A percentile compares a stretch with the other conserved stretches of the same genome.
Conservation (phyloP, 192 early-diverging fungal genomes). For the Phlyctochytrium bullatum region DNA sequence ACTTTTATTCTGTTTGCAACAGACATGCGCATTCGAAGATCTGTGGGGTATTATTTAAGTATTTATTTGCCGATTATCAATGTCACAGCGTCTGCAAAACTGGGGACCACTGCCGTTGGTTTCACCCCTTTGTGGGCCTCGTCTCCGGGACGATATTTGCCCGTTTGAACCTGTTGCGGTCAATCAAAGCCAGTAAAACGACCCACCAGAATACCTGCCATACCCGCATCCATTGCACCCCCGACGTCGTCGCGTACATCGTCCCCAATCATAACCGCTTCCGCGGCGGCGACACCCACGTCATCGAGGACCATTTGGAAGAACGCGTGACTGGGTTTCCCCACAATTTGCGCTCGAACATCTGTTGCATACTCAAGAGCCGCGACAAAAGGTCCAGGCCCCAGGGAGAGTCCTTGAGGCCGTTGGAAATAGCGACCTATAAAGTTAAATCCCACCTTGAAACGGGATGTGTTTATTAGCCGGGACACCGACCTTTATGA, state of each 20-base stretch:
- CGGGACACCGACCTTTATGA: slow-evolving; percentile 55
- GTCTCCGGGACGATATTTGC: slow-evolving; percentile 78
- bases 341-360: slow-evolving; percentile 65
- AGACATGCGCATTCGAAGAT: slow-evolving; percentile 79
- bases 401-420: slow-evolving; percentile 63
- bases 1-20: not conserved
- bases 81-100: slow-evolving; percentile 68
- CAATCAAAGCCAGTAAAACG: no score
- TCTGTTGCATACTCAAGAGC: slow-evolving; percentile 79
- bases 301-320: slow-evolving; percentile 74
- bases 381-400: slow-evolving; percentile 87
- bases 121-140: slow-evolving; percentile 49
- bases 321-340: slow-evolving; percentile 77
- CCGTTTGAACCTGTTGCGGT: slow-evolving; percentile 79
- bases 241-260: slow-evolving; percentile 81
- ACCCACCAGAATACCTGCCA: slow-evolving; percentile 47
- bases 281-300: slow-evolving; percentile 50
- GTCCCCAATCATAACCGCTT: slow-evolving; percentile 85
- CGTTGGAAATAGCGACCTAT: slow-evolving; percentile 69
- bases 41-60: slow-evolving; percentile 63
- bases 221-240: slow-evolving; percentile 70
- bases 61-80: slow-evolving; percentile 41
- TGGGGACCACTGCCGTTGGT: slow-evolving; percentile 55
- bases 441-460: not conserved
- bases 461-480: not conserved